These are phyloP conservation scores for Hypoxylon subgilvum DNA, from an alignment of 495 filamentous ascomycete species.

Conservation along the genomic window DNA sequence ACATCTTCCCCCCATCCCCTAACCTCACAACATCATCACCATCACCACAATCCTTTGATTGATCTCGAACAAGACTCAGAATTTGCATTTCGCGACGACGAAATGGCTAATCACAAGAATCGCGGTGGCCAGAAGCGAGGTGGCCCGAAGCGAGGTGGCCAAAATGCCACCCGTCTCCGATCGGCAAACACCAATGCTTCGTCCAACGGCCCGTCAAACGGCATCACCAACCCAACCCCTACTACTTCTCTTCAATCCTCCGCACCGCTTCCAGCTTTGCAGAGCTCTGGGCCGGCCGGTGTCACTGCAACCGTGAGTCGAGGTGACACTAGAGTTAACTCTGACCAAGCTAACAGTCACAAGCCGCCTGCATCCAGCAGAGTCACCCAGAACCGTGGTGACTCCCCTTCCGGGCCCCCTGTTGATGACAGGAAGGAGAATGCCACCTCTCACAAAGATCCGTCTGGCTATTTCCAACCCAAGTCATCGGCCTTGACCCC, in stretches of 20 bases:
- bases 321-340: constrained; percentile 32
- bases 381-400: background rate
- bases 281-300: constrained; percentile 16
- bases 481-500: constrained; percentile 21
- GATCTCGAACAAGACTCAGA: constrained; percentile 29
- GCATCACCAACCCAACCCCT: constrained; percentile 2
- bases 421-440: constrained; percentile 29
- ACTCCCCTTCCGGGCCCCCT: background rate
- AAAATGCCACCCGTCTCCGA: constrained; percentile 8
- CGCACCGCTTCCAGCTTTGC: constrained; percentile 7
- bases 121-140: constrained; percentile 36
- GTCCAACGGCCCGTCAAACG: constrained; percentile 11
- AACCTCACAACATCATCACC: background rate
- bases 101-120: constrained; percentile 28
- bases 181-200: constrained; percentile 1
- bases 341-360: constrained; percentile 17
- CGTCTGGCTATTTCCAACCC: background rate
- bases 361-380: constrained; percentile 9
- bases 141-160: constrained; percentile 30
- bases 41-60: constrained; percentile 8
- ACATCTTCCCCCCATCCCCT: background rate
- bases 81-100: constrained; percentile 10
- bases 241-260: background rate
- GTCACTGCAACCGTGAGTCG: constrained; percentile 31
- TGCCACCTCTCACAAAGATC: background rate